These are phyloP conservation scores for Lipomyces oligophaga DNA, from an alignment of 805 yeast genomes.

Conservation along the genomic window DNA sequence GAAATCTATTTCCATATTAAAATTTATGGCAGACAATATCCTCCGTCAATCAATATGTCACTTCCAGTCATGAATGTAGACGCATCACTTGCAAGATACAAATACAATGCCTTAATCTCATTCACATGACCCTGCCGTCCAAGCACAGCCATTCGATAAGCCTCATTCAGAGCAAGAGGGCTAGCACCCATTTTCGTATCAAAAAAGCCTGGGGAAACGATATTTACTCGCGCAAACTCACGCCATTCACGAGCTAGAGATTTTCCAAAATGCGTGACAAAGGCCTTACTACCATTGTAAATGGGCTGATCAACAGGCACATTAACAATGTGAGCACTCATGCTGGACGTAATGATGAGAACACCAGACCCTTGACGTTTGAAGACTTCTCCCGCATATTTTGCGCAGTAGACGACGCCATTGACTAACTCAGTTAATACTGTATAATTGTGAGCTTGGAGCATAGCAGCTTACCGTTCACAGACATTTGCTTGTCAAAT, in stretches of 20 bases:
- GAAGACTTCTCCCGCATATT: slow-evolving; percentile 51
- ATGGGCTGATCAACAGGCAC: slow-evolving; percentile 52
- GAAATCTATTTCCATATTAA: no score
- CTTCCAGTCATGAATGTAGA: slow-evolving; percentile 51
- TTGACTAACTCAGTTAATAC: no score
- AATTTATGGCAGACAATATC: slow-evolving; percentile 16
- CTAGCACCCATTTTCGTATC: slow-evolving; percentile 46
- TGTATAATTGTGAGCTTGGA: no score
- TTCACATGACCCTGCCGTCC: slow-evolving; percentile 53
- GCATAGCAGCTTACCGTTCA: no score
- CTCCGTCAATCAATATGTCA: slow-evolving; percentile 52
- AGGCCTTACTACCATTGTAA: slow-evolving; percentile 55
- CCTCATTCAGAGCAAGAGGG: slow-evolving; percentile 48
- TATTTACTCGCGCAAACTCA: slow-evolving; percentile 48
- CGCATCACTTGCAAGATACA: slow-evolving; percentile 49
- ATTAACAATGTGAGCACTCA: slow-evolving; percentile 52
- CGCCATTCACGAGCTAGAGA: slow-evolving; percentile 56
- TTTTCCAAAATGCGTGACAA: slow-evolving; percentile 49
- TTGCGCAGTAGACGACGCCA: slow-evolving; percentile 49
- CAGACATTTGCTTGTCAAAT: no score
- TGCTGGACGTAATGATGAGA: slow-evolving; percentile 48
- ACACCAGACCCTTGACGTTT: slow-evolving; percentile 13
- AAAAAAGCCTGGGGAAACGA: slow-evolving; percentile 50
- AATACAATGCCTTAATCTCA: slow-evolving; percentile 49
- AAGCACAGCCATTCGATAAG: no score